Evolutionary conservation across 768 basidiomycete species (phyloP), one percentile per base, ranked within the genome.

Genomic region (Psilocybe subaeruginosa): DNA sequence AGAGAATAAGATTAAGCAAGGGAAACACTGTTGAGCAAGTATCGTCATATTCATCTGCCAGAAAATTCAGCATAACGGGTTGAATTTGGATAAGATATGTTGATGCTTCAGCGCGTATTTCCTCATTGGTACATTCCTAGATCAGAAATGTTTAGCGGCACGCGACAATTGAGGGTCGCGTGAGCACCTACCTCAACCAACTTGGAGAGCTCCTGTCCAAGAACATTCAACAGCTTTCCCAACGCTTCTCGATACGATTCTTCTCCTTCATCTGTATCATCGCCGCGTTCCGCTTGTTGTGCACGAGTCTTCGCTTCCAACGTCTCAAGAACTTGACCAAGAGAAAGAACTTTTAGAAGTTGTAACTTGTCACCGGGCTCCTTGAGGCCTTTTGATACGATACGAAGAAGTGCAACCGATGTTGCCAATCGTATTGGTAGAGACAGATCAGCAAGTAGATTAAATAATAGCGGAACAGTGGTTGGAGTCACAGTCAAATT

Each of bases 361-460:
- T 93, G 91, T 8, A 99, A 75, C 73, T 97, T 97, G 72, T 97
- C 95, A 39, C 81, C 81, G 0, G 93, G 86, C 68, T 96, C 95
- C 69, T 99, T 95, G 47, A 99, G 82, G 16, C 97, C 97, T 74
- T 99, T 99, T 27, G 86, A 78, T n/a, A 97, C 82, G 54, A 99
- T 92, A 23, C 91, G 88, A 9, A 87, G 82, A 51, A 99, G 76
- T 2, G 95, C 85, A n/a, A 82, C 83, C 17, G 89, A 90, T 2
- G 96, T 88, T 1, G 95, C 90, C 31, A 95, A 77, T 31, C 95
- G 91, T 67, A 99, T 88, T 2, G 90, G 83, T 30, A 94, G 74
- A 9, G 89, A 88, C 0, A 85, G 76, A 69, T 95, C 91, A 14
- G 89, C 89, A 41, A 99, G 84, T 43, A 97, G 81, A 39, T 82